A percentile compares a stretch with the other conserved stretches of the same genome.
Evolutionary conservation across 2,329 filamentous ascomycete species (phyloP).

Genomic region (Aspergillus nomiae): DNA sequence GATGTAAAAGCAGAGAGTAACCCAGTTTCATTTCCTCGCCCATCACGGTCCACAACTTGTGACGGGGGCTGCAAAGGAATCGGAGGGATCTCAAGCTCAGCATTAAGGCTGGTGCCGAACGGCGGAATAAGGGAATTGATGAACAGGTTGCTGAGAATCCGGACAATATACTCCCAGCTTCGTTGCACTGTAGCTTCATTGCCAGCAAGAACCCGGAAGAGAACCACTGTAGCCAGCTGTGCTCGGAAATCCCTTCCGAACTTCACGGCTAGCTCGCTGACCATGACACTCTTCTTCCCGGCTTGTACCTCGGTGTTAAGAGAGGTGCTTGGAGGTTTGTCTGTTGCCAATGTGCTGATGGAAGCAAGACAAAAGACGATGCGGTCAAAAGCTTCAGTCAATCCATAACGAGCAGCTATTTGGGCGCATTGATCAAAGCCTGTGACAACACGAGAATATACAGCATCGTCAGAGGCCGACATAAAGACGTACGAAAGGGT

Average conservation of each 20-base stretch:
- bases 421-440: slow-evolving; percentile 96
- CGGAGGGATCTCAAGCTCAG: slow-evolving; percentile 69
- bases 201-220: slow-evolving; percentile 87
- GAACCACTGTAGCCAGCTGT: slow-evolving; percentile 89
- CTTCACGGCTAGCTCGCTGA: slow-evolving; percentile 94
- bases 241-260: slow-evolving; percentile 92
- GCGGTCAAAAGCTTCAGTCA: slow-evolving; percentile 86
- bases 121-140: slow-evolving; percentile 89
- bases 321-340: slow-evolving; percentile 74
- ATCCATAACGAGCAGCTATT: slow-evolving; percentile 80
- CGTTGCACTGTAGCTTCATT: slow-evolving; percentile 76
- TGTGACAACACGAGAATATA: slow-evolving; percentile 89
- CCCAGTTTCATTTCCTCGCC: slow-evolving; percentile 75
- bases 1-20: slow-evolving; percentile 93
- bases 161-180: slow-evolving; percentile 67
- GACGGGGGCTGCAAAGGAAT: slow-evolving; percentile 91
- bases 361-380: slow-evolving; percentile 87
- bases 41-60: slow-evolving; percentile 85
- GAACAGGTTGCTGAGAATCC: slow-evolving; percentile 94
- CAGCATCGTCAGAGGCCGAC: slow-evolving; percentile 94
- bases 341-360: slow-evolving; percentile 83
- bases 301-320: slow-evolving; percentile 96
- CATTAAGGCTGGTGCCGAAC: slow-evolving; percentile 68
- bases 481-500: slow-evolving; percentile 98
- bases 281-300: slow-evolving; percentile 92